Percentiles rank a stretch among this genome's conserved stretches.
Conservation (phyloP, 805 yeast species). For the Priceomyces fermenticarens region DNA sequence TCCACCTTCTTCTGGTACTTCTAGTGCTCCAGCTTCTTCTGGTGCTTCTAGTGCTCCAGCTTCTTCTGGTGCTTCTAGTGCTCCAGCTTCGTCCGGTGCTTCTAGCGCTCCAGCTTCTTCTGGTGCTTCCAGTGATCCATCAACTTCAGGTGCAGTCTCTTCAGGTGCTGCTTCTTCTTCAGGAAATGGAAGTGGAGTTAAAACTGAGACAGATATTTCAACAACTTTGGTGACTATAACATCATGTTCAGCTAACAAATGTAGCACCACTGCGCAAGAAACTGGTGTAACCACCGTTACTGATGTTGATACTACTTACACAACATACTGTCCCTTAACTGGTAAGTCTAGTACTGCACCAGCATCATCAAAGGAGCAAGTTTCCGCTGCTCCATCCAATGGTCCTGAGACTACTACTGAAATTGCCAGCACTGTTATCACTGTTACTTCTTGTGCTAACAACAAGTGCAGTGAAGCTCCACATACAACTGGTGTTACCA, state of each 20-base stretch:
- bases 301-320: conserved; percentile 16
- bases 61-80: not conserved
- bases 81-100: too few relatives aligned
- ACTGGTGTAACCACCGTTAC: conserved; percentile 1
- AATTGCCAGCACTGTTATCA: conserved; percentile 19
- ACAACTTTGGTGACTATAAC: conserved; percentile 25
- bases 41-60: conserved; percentile 2
- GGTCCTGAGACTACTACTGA: not conserved
- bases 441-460: conserved; percentile 25
- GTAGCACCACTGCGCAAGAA: not conserved
- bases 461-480: conserved; percentile 18
- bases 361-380: not conserved
- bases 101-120: too few relatives aligned
- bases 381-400: conserved; percentile 2
- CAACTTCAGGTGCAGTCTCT: too few relatives aligned
- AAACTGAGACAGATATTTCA: conserved; percentile 8
- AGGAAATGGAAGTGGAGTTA: not conserved
- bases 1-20: conserved; percentile 7
- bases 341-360: not conserved
- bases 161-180: not conserved
- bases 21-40: conserved; percentile 18
- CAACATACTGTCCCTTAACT: conserved; percentile 20
- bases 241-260: conserved; percentile 21
- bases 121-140: too few relatives aligned
- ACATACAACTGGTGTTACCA: conserved; percentile 21